Conservation (phyloP, 352 stramenopile genomes). For the Sclerospora graminicola region DNA sequence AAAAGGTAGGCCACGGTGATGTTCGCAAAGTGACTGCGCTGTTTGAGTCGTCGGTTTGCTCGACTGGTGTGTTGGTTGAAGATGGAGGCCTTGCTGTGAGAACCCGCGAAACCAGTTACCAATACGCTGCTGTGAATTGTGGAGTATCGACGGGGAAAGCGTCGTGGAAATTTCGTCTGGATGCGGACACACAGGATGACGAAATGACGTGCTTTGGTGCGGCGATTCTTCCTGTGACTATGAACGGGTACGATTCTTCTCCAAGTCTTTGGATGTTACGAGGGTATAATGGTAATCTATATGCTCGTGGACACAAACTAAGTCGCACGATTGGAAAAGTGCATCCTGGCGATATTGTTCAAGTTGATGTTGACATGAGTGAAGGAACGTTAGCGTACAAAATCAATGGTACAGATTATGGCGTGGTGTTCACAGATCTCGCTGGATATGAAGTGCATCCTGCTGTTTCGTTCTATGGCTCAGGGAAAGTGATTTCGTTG, state of each 20-base stretch:
- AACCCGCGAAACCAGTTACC: slow-evolving; percentile 81
- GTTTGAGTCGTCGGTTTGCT: slow-evolving; percentile 78
- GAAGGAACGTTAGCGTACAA: slow-evolving; percentile 81
- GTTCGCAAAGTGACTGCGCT: slow-evolving; percentile 55
- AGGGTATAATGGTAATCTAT: slow-evolving; percentile 88
- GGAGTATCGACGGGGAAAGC: slow-evolving; percentile 66
- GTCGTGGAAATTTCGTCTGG: slow-evolving; percentile 82
- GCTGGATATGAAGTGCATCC: slow-evolving; percentile 75
- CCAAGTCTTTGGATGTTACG: slow-evolving; percentile 88
- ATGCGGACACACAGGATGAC: slow-evolving; percentile 85
- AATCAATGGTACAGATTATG: slow-evolving; percentile 86
- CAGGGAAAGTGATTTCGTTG: slow-evolving; percentile 78
- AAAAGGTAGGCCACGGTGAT: slow-evolving; percentile 41
- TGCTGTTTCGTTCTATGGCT: slow-evolving; percentile 85
- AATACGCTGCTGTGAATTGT: slow-evolving; percentile 78
- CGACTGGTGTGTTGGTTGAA: slow-evolving; percentile 66
- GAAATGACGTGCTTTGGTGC: slow-evolving; percentile 90
- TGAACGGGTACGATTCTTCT: slow-evolving; percentile 86
- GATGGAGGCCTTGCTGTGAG: slow-evolving; percentile 62
- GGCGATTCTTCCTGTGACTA: slow-evolving; percentile 78
- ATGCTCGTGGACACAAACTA: slow-evolving; percentile 82
- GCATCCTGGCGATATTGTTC: slow-evolving; percentile 79
- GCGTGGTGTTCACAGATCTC: slow-evolving; percentile 78
- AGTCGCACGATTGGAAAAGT: slow-evolving; percentile 80
- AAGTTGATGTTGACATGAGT: slow-evolving; percentile 84